These are phyloP conservation scores for Globisporangium paddicum DNA, from an alignment of 352 stramenopile species.

Conservation along the genomic window DNA sequence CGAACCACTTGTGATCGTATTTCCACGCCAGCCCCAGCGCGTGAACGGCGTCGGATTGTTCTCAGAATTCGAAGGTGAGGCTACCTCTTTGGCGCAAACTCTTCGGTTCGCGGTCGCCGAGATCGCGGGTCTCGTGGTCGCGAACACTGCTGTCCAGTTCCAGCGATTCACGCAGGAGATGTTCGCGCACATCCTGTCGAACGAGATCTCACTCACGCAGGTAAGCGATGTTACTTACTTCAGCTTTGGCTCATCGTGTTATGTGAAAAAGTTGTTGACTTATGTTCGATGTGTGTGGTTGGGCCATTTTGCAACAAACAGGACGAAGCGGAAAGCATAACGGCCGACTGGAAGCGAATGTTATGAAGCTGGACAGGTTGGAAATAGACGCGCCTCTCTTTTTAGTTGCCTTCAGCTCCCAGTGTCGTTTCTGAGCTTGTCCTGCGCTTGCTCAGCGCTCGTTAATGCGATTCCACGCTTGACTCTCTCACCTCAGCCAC, in stretches of 20 bases:
- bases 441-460: neutral
- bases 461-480: neutral
- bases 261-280: neutral
- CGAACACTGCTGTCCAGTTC: constrained; percentile 25
- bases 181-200: constrained; percentile 32
- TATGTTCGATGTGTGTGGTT: neutral
- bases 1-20: constrained; percentile 34
- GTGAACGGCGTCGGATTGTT: constrained; percentile 34
- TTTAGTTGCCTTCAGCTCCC: neutral
- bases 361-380: neutral
- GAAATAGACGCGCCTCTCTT: neutral
- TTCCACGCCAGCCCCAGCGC: constrained; percentile 47
- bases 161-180: constrained; percentile 29
- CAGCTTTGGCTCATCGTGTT: neutral
- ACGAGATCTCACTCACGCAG: constrained; percentile 43
- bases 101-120: constrained; percentile 62
- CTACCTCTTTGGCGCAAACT: neutral
- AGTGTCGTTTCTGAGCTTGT: neutral
- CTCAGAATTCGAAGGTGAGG: neutral
- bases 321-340: constrained; percentile 6
- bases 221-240: constrained; percentile 18
- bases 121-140: constrained; percentile 49
- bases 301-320: neutral
- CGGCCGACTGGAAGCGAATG: constrained; percentile 3
- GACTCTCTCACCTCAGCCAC: neutral